These are phyloP conservation scores for Xylaria hypoxylon DNA, from an alignment of 2,329 filamentous ascomycete genomes.

Conservation along the genomic window DNA sequence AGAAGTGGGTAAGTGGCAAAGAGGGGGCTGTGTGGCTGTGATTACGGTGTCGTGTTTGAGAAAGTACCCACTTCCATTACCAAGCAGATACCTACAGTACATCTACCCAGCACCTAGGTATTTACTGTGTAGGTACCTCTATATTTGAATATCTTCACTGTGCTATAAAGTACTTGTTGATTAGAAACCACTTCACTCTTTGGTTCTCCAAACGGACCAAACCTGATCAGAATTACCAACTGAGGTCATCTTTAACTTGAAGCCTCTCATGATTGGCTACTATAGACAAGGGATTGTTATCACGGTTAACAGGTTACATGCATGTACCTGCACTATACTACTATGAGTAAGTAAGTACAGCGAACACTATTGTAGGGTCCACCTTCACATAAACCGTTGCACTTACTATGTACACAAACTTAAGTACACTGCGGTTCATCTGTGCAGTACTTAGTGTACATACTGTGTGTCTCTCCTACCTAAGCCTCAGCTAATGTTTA, in stretches of 20 bases:
- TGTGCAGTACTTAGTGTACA: too few species aligned
- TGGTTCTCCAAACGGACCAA: not conserved
- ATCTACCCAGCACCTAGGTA: not conserved
- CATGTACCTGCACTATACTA: too few species aligned
- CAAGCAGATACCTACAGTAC: not conserved
- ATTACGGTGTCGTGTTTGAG: slow-evolving; percentile 35
- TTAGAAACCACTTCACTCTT: not conserved
- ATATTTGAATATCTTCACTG: slow-evolving; percentile 4
- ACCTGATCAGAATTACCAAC: slow-evolving; percentile 13
- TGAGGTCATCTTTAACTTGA: slow-evolving; percentile 30
- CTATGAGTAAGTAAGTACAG: too few species aligned
- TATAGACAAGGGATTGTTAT: slow-evolving; percentile 8
- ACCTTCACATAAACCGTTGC: too few species aligned
- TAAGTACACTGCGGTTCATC: too few species aligned
- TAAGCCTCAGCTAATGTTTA: too few species aligned
- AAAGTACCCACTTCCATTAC: slow-evolving; percentile 14
- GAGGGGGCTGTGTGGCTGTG: slow-evolving; percentile 39
- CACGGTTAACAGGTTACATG: not conserved
- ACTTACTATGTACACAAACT: too few species aligned
- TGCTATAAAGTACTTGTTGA: not conserved
- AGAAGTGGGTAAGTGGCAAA: slow-evolving; percentile 36
- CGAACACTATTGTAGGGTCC: not conserved
- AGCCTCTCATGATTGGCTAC: slow-evolving; percentile 27
- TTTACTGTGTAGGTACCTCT: too few species aligned
- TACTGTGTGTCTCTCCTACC: too few species aligned